A percentile compares a stretch with the other conserved stretches of the same genome.
Evolutionary conservation across 2,329 filamentous ascomycete species (phyloP).

Genomic region (Hypoxylon sp.): DNA sequence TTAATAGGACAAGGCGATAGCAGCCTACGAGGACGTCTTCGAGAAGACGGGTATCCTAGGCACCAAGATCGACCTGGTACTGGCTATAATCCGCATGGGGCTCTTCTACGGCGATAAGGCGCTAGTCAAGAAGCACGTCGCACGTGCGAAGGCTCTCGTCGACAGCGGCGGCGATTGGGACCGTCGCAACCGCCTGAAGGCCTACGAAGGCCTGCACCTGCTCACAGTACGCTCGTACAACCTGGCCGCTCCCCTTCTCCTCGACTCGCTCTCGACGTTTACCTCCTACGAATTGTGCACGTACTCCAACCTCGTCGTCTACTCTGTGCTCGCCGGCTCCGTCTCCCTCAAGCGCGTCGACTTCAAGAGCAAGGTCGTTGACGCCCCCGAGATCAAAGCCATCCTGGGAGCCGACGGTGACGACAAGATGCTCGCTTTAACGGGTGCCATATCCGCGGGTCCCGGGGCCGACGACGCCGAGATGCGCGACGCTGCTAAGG

Average conservation of each 20-base stretch:
- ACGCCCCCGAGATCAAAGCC: conserved; percentile 97
- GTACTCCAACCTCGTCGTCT: conserved; percentile 94
- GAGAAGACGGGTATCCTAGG: conserved; percentile 98
- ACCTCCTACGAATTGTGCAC: conserved; percentile 99
- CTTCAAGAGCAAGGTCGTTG: conserved; percentile 99
- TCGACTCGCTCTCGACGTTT: conserved; percentile 97
- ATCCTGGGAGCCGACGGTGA: conserved; percentile 87
- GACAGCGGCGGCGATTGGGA: conserved; percentile 99
- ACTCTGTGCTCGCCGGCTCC: conserved; percentile 94
- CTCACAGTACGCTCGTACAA: conserved; percentile 94
- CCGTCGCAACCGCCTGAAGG: conserved; percentile 96
- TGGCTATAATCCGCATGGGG: conserved; percentile 95
- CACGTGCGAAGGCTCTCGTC: conserved; percentile 89
- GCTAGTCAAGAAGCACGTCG: conserved; percentile 93
- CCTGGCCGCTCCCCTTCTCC: conserved; percentile 89
- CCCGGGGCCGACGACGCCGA: conserved; percentile 82
- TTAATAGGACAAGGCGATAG: conserved; percentile 88
- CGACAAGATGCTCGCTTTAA: conserved; percentile 87
- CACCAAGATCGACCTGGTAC: conserved; percentile 96
- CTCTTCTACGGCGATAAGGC: conserved; percentile 96
- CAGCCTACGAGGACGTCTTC: conserved; percentile 91
- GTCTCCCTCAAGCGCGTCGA: conserved; percentile 96
- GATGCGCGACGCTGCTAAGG: conserved; percentile 73
- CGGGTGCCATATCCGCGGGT: conserved; percentile 84
- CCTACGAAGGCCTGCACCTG: conserved; percentile 94